phyloP scores from a whole-genome alignment of 108 stramenopile species.

The Fragilariopsis cylindrus region DNA sequence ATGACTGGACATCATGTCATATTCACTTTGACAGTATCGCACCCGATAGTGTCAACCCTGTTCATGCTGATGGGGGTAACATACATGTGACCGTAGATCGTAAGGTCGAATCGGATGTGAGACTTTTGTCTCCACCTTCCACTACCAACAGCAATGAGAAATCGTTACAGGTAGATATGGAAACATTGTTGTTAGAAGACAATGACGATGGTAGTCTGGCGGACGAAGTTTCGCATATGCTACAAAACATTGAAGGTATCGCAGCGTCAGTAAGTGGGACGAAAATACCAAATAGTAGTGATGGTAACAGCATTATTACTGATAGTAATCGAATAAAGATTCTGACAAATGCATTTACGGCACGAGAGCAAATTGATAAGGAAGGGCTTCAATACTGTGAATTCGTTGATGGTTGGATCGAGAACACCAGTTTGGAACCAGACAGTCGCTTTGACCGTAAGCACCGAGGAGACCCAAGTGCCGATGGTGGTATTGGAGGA shows the following conservation, averaged over 20 bases:
- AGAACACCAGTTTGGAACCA: slow-evolving; percentile 83
- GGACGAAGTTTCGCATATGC: slow-evolving; percentile 10
- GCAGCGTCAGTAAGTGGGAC: background rate
- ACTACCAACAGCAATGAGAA: background rate
- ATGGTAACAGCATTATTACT: background rate
- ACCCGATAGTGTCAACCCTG: slow-evolving; percentile 67
- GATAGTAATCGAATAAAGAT: background rate
- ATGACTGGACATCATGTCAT: slow-evolving; percentile 35
- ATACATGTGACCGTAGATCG: slow-evolving; percentile 75
- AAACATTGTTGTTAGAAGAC: slow-evolving; percentile 45
- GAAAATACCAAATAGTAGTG: background rate
- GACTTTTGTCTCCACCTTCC: slow-evolving; percentile 46
- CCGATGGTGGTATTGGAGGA: slow-evolving; percentile 26
- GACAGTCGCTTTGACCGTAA: slow-evolving; percentile 85
- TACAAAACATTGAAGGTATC: slow-evolving; percentile 10
- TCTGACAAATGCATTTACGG: slow-evolving; percentile 22
- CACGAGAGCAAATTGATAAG: slow-evolving; percentile 13
- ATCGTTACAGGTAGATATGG: slow-evolving; percentile 19
- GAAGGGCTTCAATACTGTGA: slow-evolving; percentile 23
- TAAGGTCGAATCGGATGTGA: slow-evolving; percentile 79
- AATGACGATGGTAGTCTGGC: slow-evolving; percentile 31
- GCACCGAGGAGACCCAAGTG: slow-evolving; percentile 27
- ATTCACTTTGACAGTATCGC: slow-evolving; percentile 82
- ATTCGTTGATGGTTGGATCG: slow-evolving; percentile 65
- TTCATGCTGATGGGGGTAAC: slow-evolving; percentile 48